A percentile compares a stretch with the other conserved stretches of the same genome.
These are phyloP conservation scores for Beta corolliflora DNA, from an alignment of 179 eudicot genomes.

Conservation along the genomic window DNA sequence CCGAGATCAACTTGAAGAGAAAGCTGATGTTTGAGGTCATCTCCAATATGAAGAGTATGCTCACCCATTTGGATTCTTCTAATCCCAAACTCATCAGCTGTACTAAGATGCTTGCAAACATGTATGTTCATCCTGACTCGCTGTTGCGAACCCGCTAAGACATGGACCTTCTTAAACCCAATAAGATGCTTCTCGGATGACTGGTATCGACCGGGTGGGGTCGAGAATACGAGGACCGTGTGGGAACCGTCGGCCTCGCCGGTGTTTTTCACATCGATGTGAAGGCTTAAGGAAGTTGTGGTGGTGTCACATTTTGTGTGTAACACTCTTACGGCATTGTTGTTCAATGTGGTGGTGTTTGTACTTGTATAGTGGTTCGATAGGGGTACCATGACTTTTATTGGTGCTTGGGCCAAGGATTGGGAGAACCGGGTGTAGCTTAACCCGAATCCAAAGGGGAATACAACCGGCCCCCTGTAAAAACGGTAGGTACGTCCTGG, in stretches of 20 bases:
- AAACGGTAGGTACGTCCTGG: constrained; percentile 97
- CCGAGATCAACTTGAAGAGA: constrained; percentile 34
- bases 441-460: constrained; percentile 82
- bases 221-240: constrained; percentile 62
- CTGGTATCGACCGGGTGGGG: constrained; percentile 43
- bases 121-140: constrained; percentile 49
- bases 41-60: constrained; percentile 79
- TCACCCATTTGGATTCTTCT: constrained; percentile 76
- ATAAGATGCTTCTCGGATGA: constrained; percentile 49
- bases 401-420: constrained; percentile 57
- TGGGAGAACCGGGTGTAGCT: constrained; percentile 71
- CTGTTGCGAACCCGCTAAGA: constrained; percentile 52
- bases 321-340: constrained; percentile 45
- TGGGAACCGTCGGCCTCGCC: constrained; percentile 74
- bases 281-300: constrained; percentile 38
- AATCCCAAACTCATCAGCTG: constrained; percentile 61
- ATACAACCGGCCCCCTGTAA: constrained; percentile 76
- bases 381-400: constrained; percentile 41
- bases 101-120: constrained; percentile 68
- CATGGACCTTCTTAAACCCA: constrained; percentile 78
- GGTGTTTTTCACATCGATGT: constrained; percentile 65
- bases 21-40: constrained; percentile 54
- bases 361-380: constrained; percentile 26
- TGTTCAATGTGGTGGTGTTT: constrained; percentile 43
- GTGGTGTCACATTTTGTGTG: constrained; percentile 57